A percentile compares a stretch with the other conserved stretches of the same genome.
Conservation (phyloP, 2,329 filamentous ascomycete species). For the Penicillium sp. region DNA sequence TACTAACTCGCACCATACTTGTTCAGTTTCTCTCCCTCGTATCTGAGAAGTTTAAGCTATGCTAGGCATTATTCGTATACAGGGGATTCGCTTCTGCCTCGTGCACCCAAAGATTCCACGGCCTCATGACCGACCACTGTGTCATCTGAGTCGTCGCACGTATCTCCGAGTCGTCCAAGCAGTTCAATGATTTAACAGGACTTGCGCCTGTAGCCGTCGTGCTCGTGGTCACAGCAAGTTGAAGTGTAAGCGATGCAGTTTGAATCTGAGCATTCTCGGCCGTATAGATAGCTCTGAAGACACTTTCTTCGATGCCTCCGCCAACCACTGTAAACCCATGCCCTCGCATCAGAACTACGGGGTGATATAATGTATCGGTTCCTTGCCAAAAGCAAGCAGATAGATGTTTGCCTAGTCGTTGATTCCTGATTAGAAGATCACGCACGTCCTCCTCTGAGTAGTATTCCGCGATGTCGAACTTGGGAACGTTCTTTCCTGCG, state of each 20-base stretch:
- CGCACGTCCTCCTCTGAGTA: neutral
- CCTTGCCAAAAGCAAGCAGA: too few relatives aligned
- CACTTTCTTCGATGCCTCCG: constrained; percentile 1
- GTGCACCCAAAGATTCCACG: neutral
- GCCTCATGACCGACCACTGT: neutral
- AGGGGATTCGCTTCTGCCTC: neutral
- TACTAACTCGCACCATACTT: too few relatives aligned
- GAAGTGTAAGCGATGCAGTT: neutral
- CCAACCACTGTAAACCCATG: neutral
- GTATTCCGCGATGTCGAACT: neutral
- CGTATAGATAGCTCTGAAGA: constrained; percentile 2
- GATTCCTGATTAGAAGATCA: neutral
- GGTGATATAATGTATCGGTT: neutral
- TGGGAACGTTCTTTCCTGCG: neutral
- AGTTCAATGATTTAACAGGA: neutral
- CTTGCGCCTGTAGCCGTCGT: too few relatives aligned
- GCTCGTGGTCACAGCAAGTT: too few relatives aligned
- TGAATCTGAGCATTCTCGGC: neutral
- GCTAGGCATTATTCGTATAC: too few relatives aligned
- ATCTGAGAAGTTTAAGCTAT: too few relatives aligned
- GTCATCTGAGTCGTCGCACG: neutral
- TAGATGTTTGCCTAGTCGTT: neutral
- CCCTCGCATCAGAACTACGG: neutral
- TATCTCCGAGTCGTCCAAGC: neutral
- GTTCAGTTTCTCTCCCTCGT: too few relatives aligned